Conservation (phyloP, 116 monocot species). For the Dioscorea cayenensis region DNA sequence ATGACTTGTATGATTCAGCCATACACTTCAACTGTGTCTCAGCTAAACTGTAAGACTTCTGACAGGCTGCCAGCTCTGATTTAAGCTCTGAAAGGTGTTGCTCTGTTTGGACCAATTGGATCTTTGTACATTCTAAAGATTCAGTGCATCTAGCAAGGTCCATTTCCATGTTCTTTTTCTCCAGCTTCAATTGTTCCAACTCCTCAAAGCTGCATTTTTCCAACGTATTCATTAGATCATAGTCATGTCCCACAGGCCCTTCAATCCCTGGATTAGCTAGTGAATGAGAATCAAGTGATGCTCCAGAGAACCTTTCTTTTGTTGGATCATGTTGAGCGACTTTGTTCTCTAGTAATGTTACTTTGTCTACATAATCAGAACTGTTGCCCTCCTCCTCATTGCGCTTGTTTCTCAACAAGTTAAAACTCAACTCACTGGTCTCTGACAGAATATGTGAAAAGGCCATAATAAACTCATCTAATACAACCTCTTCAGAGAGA, state of each 20-base stretch:
- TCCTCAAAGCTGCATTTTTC: conserved; percentile 21
- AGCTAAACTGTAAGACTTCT: conserved; percentile 76
- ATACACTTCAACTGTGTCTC: conserved; percentile 94
- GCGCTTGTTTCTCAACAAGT: conserved; percentile 15
- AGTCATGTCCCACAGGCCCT: conserved; percentile 14
- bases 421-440: conserved; percentile 24
- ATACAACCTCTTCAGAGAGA: conserved; percentile 23
- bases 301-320: conserved; percentile 22
- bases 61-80: conserved; percentile 41
- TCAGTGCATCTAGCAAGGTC: conserved; percentile 52
- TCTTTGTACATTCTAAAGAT: conserved; percentile 35
- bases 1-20: conserved; percentile 73
- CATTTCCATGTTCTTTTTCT: conserved; percentile 41
- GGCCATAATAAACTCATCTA: conserved; percentile 42
- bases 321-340: conserved; percentile 28
- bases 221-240: conserved; percentile 16
- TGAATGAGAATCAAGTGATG: conserved; percentile 18
- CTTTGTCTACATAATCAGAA: conserved; percentile 66
- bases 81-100: conserved; percentile 36
- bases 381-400: conserved; percentile 40
- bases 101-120: conserved; percentile 43
- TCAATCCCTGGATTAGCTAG: conserved; percentile 29
- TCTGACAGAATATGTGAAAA: conserved; percentile 48
- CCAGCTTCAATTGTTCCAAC: conserved; percentile 51
- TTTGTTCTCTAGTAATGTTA: conserved; percentile 61